Evolutionary conservation across 148 eudicot genomes (phyloP).

Genomic region (Nepenthes gracilis): DNA sequence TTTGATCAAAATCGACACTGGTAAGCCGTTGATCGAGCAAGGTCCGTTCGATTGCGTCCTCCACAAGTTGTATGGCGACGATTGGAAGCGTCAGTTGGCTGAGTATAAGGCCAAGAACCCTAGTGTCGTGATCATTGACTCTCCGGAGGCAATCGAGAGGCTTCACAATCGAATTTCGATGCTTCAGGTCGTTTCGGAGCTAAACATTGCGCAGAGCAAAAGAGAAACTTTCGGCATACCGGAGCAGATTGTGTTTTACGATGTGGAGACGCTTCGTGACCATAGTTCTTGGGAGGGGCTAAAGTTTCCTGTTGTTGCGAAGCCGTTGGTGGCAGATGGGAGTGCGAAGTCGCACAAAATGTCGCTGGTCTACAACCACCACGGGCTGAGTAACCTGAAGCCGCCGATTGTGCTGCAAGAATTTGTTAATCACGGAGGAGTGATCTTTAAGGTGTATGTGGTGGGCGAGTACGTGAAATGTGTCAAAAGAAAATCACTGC

Average conservation of each 20-base stretch:
- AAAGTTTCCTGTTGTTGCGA: conserved; percentile 61
- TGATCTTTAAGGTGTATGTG: conserved; percentile 71
- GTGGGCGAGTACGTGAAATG: conserved; percentile 62
- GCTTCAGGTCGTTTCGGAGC: conserved; percentile 50
- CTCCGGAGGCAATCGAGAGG: conserved; percentile 44
- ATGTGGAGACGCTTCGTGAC: conserved; percentile 23
- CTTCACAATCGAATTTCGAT: conserved; percentile 64
- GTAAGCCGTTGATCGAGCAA: conserved; percentile 33
- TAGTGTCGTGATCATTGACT: conserved; percentile 31
- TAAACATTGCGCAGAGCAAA: conserved; percentile 9
- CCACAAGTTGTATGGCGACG: conserved; percentile 49
- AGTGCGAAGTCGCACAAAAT: conserved; percentile 67
- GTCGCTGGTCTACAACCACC: conserved; percentile 39
- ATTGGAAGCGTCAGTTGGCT: conserved; percentile 41
- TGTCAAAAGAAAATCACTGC: conserved; percentile 63
- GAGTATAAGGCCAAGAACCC: conserved; percentile 32
- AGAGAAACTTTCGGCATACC: conserved; percentile 47
- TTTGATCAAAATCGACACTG: conserved; percentile 38
- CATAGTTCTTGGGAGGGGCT: conserved; percentile 24
- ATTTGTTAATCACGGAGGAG: conserved; percentile 71
- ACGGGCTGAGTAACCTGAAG: conserved; percentile 38
- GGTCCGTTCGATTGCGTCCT: conserved; percentile 69
- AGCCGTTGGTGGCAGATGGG: conserved; percentile 65
- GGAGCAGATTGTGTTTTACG: conserved; percentile 53
- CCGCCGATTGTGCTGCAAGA: conserved; percentile 67